Base-by-base conservation (phyloP, 805 yeast genomes). In the Candida glaebosa region DNA sequence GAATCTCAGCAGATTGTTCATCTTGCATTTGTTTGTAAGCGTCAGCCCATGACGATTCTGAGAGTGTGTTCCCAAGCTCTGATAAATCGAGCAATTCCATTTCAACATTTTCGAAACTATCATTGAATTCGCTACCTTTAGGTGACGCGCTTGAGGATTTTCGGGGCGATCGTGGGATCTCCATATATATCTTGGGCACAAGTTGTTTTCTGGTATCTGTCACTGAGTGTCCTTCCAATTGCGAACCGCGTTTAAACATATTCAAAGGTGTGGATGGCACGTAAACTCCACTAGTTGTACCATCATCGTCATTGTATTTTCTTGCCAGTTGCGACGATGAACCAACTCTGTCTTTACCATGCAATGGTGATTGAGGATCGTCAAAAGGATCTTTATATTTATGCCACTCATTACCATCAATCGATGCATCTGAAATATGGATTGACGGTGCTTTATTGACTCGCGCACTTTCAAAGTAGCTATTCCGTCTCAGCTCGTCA, bases 201-300 rank as follows among this genome's bases (percentile, higher is more conserved):
- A 20, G 35, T 12, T 17, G 35, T 6, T 32, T 32, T 14, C 17
- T 8, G 16, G 19, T 14, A 8, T 18, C 35, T 14, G 19, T 4
- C 18, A 18, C 16, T n/a, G 30, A 12, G 17, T 24, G 17, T 9
- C 38, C 18, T 10, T 22, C 31, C 19, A 9, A 14, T 35, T 35
- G 31, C 15, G 18, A 9, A 14, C 37, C 37, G 6, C 31, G 38
- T 17, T 54, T 57, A 33, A 49, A 54, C 1, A 51, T 40, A 37
- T 53, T 51, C 17, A 61, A 39, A 1, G 67, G 67, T 8, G 67
- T 59, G 26, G 48, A 53, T 10, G 68, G 69, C 18, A 58, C 56
- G 43, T 63, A 63, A 5, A 56, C 50, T 9, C 63, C 61, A 26
- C 53, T 51, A 9, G 53, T 40, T 8, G 37, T 25, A 16, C 44